Evolutionary conservation across 345 rosid genomes (phyloP), one percentile per base, ranked within the genome.

Genomic region (Populus deltoides): DNA sequence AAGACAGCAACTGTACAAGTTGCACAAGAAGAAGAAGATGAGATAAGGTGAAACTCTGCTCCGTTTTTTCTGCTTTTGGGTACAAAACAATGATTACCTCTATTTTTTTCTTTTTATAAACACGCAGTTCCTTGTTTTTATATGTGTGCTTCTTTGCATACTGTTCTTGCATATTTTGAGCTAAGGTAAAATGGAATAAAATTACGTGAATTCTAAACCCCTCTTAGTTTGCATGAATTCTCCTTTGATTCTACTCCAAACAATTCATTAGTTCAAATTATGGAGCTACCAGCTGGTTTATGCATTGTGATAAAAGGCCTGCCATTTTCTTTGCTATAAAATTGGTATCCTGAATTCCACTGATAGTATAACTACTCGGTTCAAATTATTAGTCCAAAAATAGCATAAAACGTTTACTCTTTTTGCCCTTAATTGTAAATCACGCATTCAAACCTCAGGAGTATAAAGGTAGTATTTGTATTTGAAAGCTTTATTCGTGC

Each of bases 1-100:
- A 96, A 93, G 85, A 84, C 93, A 29, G 90, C 92, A 78, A 94
- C 92, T 27, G 85, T 87, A 41, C 90, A 88, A 81, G 89, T 83
- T 47, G 89, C 79, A 68, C 88, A 84, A 20, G 88, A 88, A 79
- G 98, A 92, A 22, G 93, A 83, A 31, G 89, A 85, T 78, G 91
- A 82, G 63, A 81, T 77, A 73, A 86, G 97, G 98, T 93, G 66
- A 86, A 71, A 49, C 22, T 68, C 20, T 57, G 47, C 36, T 24
- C 16, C 59, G 59, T 33, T 66, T 27, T 39, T 49, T 12, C 24
- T 39, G 25, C n/a, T 73, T 67, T 29, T 35, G 36, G 49, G 68
- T 57, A 63, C 17, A 49, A 45, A 47, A 29, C 36, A 6, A 1
- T 11, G 5, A 3, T 53, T 53, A 38, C 16, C n/a, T 57, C 45